Percentiles rank a stretch among this genome's conserved stretches.
Conservation (phyloP, 176 grass and related monocot species). For the Avena atlantica region DNA sequence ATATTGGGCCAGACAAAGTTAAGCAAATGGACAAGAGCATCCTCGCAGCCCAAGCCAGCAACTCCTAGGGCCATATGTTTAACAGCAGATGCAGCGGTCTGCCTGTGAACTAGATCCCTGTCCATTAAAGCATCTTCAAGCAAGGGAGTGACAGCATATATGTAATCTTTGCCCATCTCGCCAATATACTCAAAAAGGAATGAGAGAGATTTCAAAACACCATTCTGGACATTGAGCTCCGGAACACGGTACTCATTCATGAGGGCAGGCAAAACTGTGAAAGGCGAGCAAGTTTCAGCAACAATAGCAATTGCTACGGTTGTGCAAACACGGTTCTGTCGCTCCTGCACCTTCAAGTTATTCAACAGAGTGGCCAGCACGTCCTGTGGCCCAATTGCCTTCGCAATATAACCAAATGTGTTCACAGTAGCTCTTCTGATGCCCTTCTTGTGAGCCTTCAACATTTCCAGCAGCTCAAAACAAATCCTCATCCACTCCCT, state of each 20-base stretch:
- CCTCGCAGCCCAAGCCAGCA: constrained; percentile 96
- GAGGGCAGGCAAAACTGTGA: constrained; percentile 90
- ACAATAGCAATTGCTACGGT: constrained; percentile 97
- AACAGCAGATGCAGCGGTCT: constrained; percentile 94
- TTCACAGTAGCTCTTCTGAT: constrained; percentile 97
- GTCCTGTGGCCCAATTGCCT: constrained; percentile 95
- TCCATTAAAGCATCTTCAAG: constrained; percentile 99
- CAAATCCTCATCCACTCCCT: constrained; percentile 99
- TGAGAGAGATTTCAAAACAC: constrained; percentile 95
- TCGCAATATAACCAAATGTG: constrained; percentile 99
- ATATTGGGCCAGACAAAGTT: constrained; percentile 98
- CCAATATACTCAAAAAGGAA: constrained; percentile 99
- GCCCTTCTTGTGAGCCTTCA: constrained; percentile 98
- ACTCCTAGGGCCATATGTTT: constrained; percentile 96
- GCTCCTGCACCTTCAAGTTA: constrained; percentile 95
- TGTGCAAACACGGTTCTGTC: constrained; percentile 96
- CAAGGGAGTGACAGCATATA: constrained; percentile 91
- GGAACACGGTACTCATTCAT: constrained; percentile 96
- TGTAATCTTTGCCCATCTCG: constrained; percentile 99
- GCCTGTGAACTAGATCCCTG: constrained; percentile 89
- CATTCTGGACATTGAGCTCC: constrained; percentile 97
- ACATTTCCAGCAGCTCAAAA: constrained; percentile 96
- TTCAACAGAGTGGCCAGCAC: constrained; percentile 91
- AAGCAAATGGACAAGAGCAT: constrained; percentile 95
- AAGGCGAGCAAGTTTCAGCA: constrained; percentile 95